Evolutionary conservation across 2,329 filamentous ascomycete species (phyloP).

Genomic region (Tolypocladium ovalisporum): DNA sequence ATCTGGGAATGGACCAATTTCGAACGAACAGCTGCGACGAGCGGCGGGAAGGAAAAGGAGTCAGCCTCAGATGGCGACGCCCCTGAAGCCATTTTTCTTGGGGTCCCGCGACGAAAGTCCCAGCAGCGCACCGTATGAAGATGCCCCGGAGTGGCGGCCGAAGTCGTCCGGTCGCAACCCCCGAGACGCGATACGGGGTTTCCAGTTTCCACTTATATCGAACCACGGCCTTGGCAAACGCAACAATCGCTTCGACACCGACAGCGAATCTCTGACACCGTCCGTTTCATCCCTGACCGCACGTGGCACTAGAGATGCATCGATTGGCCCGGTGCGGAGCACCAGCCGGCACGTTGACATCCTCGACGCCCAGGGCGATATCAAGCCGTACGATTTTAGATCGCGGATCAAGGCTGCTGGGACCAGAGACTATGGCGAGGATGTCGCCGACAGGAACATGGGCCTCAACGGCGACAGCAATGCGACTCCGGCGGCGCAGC

Average conservation of each 20-base stretch:
- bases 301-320: not conserved
- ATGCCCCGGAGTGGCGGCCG: slow-evolving; percentile 3
- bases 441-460: slow-evolving; percentile 52
- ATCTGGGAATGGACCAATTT: not conserved
- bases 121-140: not conserved
- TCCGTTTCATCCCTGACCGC: not conserved
- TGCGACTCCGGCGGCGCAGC: slow-evolving; percentile 19
- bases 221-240: not conserved
- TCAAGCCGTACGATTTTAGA: slow-evolving; percentile 37
- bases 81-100: not conserved
- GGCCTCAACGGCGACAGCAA: slow-evolving; percentile 22
- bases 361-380: slow-evolving; percentile 44
- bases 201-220: not conserved
- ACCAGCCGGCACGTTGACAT: slow-evolving; percentile 33
- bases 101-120: not conserved
- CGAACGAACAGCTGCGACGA: not conserved
- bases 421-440: slow-evolving; percentile 48
- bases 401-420: slow-evolving; percentile 38
- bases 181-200: not conserved
- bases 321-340: not conserved
- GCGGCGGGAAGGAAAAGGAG: not conserved
- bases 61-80: not conserved
- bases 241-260: not conserved
- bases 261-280: not conserved
- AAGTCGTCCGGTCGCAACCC: not conserved